Evolutionary conservation across 495 filamentous ascomycete species (phyloP).

Genomic region (Penicillium coffeae): DNA sequence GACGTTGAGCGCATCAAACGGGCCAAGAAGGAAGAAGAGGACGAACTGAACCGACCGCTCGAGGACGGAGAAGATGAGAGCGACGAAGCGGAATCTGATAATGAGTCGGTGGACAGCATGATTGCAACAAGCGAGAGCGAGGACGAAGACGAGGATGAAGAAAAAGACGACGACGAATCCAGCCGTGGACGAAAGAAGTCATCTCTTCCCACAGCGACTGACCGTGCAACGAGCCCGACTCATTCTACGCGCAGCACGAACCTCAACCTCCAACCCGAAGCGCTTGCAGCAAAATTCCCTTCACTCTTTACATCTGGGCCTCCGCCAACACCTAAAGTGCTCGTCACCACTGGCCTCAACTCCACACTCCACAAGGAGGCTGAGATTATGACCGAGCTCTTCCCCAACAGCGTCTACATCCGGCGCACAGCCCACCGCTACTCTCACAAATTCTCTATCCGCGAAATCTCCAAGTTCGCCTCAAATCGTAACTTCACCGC

Average conservation of each 20-base stretch:
- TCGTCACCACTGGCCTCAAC: constrained; percentile 85
- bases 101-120: constrained; percentile 73
- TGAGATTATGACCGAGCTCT: constrained; percentile 67
- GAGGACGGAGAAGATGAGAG: constrained; percentile 33
- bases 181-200: constrained; percentile 33
- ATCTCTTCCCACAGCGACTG: constrained; percentile 44
- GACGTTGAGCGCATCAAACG: constrained; percentile 75
- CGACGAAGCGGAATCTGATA: constrained; percentile 46
- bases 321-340: constrained; percentile 63
- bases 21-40: constrained; percentile 62
- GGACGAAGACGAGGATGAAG: constrained; percentile 42
- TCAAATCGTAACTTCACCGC: constrained; percentile 73
- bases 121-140: constrained; percentile 47
- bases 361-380: constrained; percentile 82
- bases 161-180: constrained; percentile 37
- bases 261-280: constrained; percentile 65
- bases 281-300: constrained; percentile 71
- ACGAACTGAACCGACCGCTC: constrained; percentile 41
- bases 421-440: constrained; percentile 75
- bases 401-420: constrained; percentile 87
- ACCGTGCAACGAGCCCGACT: constrained; percentile 52
- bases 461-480: constrained; percentile 86
- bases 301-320: constrained; percentile 68
- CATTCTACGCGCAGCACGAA: constrained; percentile 68
- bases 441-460: constrained; percentile 79